Percentiles rank a stretch among this genome's conserved stretches.
phyloP scores from a whole-genome alignment of 345 rosid genomes.

The Linum tenue region DNA sequence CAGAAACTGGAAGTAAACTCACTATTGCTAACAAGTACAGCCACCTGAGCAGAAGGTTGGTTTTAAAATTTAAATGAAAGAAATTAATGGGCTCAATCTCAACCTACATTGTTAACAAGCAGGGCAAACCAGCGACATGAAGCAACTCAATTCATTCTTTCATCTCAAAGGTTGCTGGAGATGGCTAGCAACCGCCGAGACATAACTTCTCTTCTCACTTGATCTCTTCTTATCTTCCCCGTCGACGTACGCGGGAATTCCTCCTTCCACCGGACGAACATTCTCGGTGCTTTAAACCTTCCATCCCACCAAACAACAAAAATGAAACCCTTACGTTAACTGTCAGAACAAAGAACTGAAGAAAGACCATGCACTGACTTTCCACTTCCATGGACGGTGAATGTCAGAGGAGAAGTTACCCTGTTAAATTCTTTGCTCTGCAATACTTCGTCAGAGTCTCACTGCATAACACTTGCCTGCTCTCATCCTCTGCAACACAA shows the following conservation, averaged over 20 bases:
- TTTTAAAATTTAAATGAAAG: no score
- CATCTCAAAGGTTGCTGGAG: slow-evolving; percentile 43
- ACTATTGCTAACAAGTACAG: no score
- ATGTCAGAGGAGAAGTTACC: slow-evolving; percentile 22
- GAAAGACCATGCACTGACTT: background rate
- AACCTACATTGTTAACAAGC: no score
- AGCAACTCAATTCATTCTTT: background rate
- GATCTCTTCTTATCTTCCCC: slow-evolving; percentile 67
- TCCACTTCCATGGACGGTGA: background rate
- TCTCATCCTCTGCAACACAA: slow-evolving; percentile 2
- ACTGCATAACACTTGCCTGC: slow-evolving; percentile 29
- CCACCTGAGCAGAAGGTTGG: no score
- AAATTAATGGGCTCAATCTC: no score
- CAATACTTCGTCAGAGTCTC: slow-evolving; percentile 42
- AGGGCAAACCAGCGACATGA: background rate
- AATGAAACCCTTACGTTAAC: background rate
- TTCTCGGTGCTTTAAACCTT: slow-evolving; percentile 79
- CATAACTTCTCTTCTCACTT: slow-evolving; percentile 39
- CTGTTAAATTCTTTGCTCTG: slow-evolving; percentile 43
- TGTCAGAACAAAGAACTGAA: background rate
- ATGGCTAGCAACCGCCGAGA: slow-evolving; percentile 27
- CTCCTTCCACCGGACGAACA: slow-evolving; percentile 48
- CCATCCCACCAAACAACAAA: slow-evolving; percentile 6
- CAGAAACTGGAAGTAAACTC: no score
- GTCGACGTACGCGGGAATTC: slow-evolving; percentile 59